Base-by-base conservation (phyloP, 306 rosid species). In the Clitoria ternatea region DNA sequence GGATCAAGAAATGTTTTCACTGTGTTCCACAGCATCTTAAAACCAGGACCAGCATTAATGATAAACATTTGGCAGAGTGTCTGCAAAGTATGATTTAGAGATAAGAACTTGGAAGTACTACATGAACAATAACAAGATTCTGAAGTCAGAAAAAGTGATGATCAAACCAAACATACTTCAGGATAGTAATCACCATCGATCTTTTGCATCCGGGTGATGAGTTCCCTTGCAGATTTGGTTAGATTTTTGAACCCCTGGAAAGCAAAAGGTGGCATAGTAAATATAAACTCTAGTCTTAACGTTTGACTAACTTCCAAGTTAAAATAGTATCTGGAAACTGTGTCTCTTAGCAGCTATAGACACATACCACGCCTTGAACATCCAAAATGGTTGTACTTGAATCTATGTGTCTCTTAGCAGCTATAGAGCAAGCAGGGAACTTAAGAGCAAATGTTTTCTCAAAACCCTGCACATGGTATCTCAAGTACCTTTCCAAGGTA, bases 21-120 rank as follows among this genome's bases (percentile, higher is more conserved):
- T 3, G 96, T 85, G 82, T 75, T 81, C 98, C 96, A 92, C 5
- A 92, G 88, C 57, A 92, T 70, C 92, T 88, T 86, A 74, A 92
- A 92, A 77, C 96, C 96, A 69, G 91, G 82, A 60, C 98, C 96
- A 82, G 92, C 98, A 80, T 92, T 92, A 43, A 92, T 85, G 77
- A 92, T 86, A 77, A 90, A 86, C 98, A 92, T 86, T 67, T 79
- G 85, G 74, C 63, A 64, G 42, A 92, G 92, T 33, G 96, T 87
- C 98, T 92, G 90, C 90, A 80, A 10, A 67, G 74, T 48, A 22
- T 29, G 48, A 64, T 67, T 56, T 2, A 61, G 32, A 71, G 8
- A 36, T 80, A 15, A 64, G 52, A 69, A 55, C 29, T 24, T 61
- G 61, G 59, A 55, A 74, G 14, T 66, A 40, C 37, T 15, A 3